Base-by-base conservation (phyloP, 2,329 filamentous ascomycete species). In the Periconia sp. region DNA sequence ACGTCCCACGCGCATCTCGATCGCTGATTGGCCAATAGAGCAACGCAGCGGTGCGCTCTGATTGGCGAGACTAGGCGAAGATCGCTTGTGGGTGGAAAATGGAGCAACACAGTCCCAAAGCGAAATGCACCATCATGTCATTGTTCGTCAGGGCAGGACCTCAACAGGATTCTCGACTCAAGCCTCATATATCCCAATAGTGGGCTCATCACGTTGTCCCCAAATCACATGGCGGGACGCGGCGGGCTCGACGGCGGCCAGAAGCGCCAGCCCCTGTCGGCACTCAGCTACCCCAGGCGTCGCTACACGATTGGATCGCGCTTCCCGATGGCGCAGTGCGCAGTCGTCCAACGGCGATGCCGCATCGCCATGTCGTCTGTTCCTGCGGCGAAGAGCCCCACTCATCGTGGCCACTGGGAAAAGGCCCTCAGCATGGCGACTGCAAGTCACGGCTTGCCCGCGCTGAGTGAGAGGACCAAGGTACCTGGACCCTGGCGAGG, bases 201-300 rank as follows among this genome's bases (percentile, higher is more conserved):
- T 35, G 13, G 53, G 50, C 59, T 59, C 52, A 61, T 58, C 48
- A 57, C 46, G 36, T 25, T 28, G 46, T 41, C 49, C 42, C 55
- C 60, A 57, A 61, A 61, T 58, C 55, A 61, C 45, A 52, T 54
- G 50, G 57, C 48, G 48, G 24, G n/a, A n/a, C 43, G 36, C 43
- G 42, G 42, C 41, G 26, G 37, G 32, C 35, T 26, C 38, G 33
- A 22, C 40, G 18, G 50, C 29, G 50, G 38, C 38, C 43, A 54
- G 52, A 53, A 54, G 54, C 61, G 49, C 50, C 46, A n/a, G 51
- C 43, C 31, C 40, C 48, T 35, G 41, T 23, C 45, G 41, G 35
- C 26, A 22, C 43, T 40, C 40, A 46, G 42, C 45, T 35, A 57
- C 52, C 60, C 59, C 46, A 32, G 59, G 45, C 37, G 57, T 40